Evolutionary conservation across 495 filamentous ascomycete genomes (phyloP), one percentile per base, ranked within the genome.

Genomic region (Podospora didyma): DNA sequence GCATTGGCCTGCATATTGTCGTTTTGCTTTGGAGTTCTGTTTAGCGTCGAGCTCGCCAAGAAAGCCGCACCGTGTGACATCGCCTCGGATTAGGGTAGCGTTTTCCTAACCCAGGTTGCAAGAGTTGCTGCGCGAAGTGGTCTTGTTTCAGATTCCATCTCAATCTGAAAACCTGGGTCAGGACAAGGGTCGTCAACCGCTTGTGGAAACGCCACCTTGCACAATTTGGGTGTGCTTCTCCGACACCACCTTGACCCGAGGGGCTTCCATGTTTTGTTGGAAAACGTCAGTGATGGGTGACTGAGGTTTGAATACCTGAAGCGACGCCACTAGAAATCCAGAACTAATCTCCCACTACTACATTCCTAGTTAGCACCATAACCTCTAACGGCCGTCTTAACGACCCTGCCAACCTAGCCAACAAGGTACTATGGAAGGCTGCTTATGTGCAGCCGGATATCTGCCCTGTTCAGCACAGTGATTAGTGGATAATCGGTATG

Each of bases 71-170:
- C 50, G 55, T 54, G 63, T 61, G 48, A 61, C 60, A 66, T 62
- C 56, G 58, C 55, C 19, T 46, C 52, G 47, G 49, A 56, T 20
- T 34, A 54, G 59, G 46, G 49, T 62, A 48, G 49, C 53, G 50
- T 55, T 31, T 42, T 42, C 39, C 28, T 24, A 37, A 10, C 3
- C 45, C 39, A 19, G 48, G 53, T 53, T 42, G 44, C 45, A 61
- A 56, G 26, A 50, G 37, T 51, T 48, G 41, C 52, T 45, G 12
- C n/a, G n/a, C 4, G 39, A 42, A 17, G 39, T 42, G 39, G 56
- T 49, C 46, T 57, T 51, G 60, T 63, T 63, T 66, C 63, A 63
- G 60, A 46, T 54, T 59, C 21, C 50, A 47, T 42, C 47, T 49
- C 31, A n/a, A 39, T 47, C 58, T 23, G 52, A 41, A 51, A 49